Evolutionary conservation across 2,329 filamentous ascomycete genomes (phyloP).

Genomic region (Paecilomyces fulvus): DNA sequence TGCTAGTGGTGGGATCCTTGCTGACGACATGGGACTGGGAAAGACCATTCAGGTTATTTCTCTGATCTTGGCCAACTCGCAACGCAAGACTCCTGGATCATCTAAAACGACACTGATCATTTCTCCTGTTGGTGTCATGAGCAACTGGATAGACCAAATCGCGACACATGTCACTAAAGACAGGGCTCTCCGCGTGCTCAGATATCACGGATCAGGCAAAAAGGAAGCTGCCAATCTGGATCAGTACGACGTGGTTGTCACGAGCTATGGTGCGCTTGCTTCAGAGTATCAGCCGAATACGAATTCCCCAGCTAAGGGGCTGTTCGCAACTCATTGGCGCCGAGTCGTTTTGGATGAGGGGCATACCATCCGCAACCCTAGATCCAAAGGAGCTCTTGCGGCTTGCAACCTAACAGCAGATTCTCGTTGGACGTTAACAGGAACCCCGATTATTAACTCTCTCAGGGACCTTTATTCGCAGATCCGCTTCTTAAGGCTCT

Average conservation of each 20-base stretch:
- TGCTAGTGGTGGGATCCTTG: slow-evolving; percentile 73
- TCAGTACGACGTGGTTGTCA: slow-evolving; percentile 68
- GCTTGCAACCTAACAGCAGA: slow-evolving; percentile 58
- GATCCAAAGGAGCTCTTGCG: slow-evolving; percentile 62
- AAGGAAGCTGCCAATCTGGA: slow-evolving; percentile 53
- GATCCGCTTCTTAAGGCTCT: slow-evolving; percentile 66
- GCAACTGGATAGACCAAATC: slow-evolving; percentile 80
- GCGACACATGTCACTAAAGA: slow-evolving; percentile 59
- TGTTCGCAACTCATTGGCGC: slow-evolving; percentile 63
- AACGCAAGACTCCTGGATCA: slow-evolving; percentile 35
- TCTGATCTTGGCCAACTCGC: slow-evolving; percentile 55
- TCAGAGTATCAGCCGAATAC: slow-evolving; percentile 51
- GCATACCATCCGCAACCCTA: slow-evolving; percentile 70
- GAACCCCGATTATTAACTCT: slow-evolving; percentile 76
- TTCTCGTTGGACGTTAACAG: slow-evolving; percentile 71
- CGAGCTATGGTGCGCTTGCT: slow-evolving; percentile 70
- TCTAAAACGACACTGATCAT: slow-evolving; percentile 66
- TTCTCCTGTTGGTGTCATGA: slow-evolving; percentile 77
- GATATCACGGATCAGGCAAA: slow-evolving; percentile 61
- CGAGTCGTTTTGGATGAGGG: slow-evolving; percentile 77
- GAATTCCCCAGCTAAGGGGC: slow-evolving; percentile 39
- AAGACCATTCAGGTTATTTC: slow-evolving; percentile 85
- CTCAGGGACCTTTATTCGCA: slow-evolving; percentile 74
- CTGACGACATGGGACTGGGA: slow-evolving; percentile 87
- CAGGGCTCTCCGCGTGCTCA: slow-evolving; percentile 56